Base-by-base conservation (phyloP, 2,329 filamentous ascomycete species). In the Pseudogymnoascus sp. region DNA sequence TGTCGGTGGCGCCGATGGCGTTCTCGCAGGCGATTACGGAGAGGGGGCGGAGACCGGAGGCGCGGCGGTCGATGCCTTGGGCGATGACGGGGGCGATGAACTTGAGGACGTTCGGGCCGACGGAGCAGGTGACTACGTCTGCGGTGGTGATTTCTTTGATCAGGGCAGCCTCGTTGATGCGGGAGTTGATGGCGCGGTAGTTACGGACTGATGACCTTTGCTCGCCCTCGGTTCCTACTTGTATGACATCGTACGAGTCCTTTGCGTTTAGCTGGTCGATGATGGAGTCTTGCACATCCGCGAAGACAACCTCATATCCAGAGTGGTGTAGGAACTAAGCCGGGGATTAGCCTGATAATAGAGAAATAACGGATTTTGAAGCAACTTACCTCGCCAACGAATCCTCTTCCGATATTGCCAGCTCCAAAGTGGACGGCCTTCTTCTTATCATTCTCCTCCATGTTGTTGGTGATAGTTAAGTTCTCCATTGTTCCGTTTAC, bases 1-100 rank as follows among this genome's bases (percentile, higher is more conserved):
- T 91, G 75, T 95, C 90, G 61, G 95, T 98, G 72, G 92, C 95
- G 69, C 91, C 91, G 75, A 98, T 97, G 75, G 92, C 92, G 78
- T 99, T 99, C 81, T 99, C 95, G 78, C 95, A 99, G 65, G 95
- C 95, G 78, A 99, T 96, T 74, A 99, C 90, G 21, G 93, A 87
- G 45, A 98, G 78, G 6, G 93, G 93, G 67, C 84, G 83, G 63
- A 76, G 74, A 48, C 82, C 79, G 13, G 77, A 74, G n/a, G 86
- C 83, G 68, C 95, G 89, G 69, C 83, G 83, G 75, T 93, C 88
- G 68, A 99, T 91, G 70, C 91, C 95, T 83, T 96, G 95, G 74
- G 93, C 93, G 71, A 99, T 96, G 71, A 93, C 90, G 23, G 93
- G 90, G 57, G 95, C 95, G 74, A 99, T 95, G 79, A 96, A 97